Evolutionary conservation across 176 grass and related monocot species (phyloP), one percentile per base, ranked within the genome.

Genomic region (Lolium rigidum): DNA sequence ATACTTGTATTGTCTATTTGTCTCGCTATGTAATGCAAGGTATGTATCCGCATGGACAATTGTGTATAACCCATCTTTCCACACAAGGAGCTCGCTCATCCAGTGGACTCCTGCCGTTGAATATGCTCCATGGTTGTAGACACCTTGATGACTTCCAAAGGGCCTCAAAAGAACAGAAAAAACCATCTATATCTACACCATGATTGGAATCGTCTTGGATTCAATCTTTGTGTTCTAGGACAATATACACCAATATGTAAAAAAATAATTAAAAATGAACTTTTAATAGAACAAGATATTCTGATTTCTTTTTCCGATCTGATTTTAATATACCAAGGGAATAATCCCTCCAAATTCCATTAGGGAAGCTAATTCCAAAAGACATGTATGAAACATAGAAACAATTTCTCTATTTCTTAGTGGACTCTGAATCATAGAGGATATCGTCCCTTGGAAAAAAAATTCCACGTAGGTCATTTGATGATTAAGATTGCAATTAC

Each of bases 31-130:
- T 18, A 77, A 31, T 37, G 22, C 35, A 61, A 56, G 28, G 56
- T 66, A 35, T 2, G 31, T 35, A 35, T 80, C 58, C 6, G 56
- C 81, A 43, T 69, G 21, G 85, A 76, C 81, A 39, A 31, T 2
- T 17, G 67, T 49, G 80, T 56, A 35, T 2, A 70, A 76, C 89
- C 44, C 89, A 81, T 76, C 85, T 91, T 91, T 91, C 43, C 76
- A 91, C 3, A 47, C 76, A 16, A 18, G 44, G 75, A 76, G 26
- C 81, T 78, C 66, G 16, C 16, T 28, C 47, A 43, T 26, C 70
- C 57, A 84, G 59, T 70, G 70, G 62, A 41, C 43, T 74, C 57
- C 41, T 28, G n/a, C 43, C 6, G 26, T 51, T 80, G 47, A 85
- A 85, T 77, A 52, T 50, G 47, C 14, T 17, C 13, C 43, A 6